phyloP scores from a whole-genome alignment of 208 protist genomes.

The Crithidia mellificae region DNA sequence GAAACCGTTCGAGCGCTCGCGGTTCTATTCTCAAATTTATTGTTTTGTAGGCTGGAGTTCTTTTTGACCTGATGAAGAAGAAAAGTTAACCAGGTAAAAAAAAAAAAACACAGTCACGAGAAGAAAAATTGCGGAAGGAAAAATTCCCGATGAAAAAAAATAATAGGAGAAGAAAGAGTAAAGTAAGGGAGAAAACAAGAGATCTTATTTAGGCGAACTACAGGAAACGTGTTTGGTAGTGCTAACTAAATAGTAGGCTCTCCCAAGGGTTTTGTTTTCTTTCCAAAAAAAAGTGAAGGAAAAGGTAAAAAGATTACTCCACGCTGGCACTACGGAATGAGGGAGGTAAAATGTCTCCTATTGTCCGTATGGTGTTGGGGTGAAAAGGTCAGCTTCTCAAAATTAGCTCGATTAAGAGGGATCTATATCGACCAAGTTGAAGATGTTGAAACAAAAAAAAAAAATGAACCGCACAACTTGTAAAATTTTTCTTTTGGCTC shows the following conservation, averaged over 20 bases:
- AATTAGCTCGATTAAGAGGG: neutral
- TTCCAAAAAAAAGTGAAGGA: neutral
- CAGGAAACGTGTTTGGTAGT: neutral
- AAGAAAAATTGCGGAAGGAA: neutral
- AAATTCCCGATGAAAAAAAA: neutral
- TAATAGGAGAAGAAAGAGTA: neutral
- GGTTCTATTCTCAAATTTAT: neutral
- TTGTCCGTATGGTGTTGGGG: no score
- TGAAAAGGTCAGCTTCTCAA: neutral
- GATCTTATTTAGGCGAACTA: neutral
- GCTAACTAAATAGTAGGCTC: neutral
- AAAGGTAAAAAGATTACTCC: no score
- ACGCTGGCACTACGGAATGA: neutral
- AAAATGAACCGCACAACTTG: no score
- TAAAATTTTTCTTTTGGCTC: no score
- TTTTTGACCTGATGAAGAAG: neutral
- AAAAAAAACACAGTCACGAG: neutral
- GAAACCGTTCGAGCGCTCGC: neutral
- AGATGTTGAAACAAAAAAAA: no score
- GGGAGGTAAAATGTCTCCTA: no score
- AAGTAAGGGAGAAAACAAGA: neutral
- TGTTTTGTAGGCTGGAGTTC: neutral
- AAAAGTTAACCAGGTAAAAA: neutral
- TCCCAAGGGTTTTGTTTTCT: neutral
- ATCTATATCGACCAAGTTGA: neutral